These are phyloP conservation scores for Solanum hybrid DNA, from an alignment of 305 asterid genomes.

Conservation along the genomic window DNA sequence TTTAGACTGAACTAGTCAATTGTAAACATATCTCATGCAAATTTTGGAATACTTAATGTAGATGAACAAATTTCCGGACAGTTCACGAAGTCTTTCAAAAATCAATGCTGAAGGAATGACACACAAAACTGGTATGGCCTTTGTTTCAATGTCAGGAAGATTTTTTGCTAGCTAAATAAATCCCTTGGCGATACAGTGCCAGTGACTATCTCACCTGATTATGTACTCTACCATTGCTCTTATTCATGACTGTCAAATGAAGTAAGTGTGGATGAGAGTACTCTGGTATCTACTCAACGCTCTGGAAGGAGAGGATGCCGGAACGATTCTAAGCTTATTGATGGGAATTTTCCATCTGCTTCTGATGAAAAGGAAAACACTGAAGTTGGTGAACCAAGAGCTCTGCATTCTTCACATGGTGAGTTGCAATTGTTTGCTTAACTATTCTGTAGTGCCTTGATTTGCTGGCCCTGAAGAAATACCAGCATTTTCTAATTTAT, in stretches of 20 bases:
- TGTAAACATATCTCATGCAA: conserved; percentile 10
- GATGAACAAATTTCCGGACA: conserved; percentile 25
- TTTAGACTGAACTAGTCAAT: not conserved
- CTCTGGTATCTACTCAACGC: conserved; percentile 38
- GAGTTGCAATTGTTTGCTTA: conserved; percentile 8
- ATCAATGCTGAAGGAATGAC: conserved; percentile 27
- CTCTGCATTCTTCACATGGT: conserved; percentile 32
- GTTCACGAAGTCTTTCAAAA: conserved; percentile 21
- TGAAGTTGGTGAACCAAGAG: conserved; percentile 32
- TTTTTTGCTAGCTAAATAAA: not conserved
- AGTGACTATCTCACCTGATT: not conserved
- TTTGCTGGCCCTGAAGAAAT: not conserved
- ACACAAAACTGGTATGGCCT: conserved; percentile 34
- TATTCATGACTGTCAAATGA: conserved; percentile 37
- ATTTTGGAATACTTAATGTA: conserved; percentile 31
- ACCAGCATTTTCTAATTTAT: not conserved
- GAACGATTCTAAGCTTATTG: conserved; percentile 32
- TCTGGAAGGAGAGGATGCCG: conserved; percentile 67
- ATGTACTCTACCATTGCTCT: conserved; percentile 7
- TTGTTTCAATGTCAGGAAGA: not conserved
- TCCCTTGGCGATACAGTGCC: not conserved
- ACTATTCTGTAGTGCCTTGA: not conserved
- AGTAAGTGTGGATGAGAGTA: conserved; percentile 33
- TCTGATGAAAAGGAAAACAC: conserved; percentile 41
- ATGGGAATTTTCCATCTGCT: conserved; percentile 34